Base-by-base conservation (phyloP, 495 filamentous ascomycete species). In the Neurospora sp. region DNA sequence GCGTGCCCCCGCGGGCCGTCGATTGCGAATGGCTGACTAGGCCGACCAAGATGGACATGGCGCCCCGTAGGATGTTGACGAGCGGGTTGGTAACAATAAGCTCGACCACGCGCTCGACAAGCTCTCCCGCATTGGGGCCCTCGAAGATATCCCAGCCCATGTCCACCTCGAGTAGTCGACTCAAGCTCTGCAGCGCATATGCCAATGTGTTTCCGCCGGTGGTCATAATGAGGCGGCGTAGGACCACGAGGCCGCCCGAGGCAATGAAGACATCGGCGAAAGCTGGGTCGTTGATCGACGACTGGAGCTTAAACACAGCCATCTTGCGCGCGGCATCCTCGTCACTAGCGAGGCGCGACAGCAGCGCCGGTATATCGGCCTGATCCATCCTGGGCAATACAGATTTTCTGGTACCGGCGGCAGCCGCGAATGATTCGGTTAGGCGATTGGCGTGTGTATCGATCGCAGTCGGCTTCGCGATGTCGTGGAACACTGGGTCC, bases 291-390 rank as follows among this genome's bases (percentile, higher is more conserved):
- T 93, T 93, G 78, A 99, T 97, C 73, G 90, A 93, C 48, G 89
- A 87, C 82, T 99, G 96, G 45, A 99, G 89, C 82, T 97, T 97
- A 88, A 99, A 99, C 73, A 94, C 96, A 14, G 96, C 96, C 93
- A 97, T 98, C 85, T 99, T 99, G 76, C 96, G 93, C 71, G 93
- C 92, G 40, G 93, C 93, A 87, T 98, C 96, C 83, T 88, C 87
- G 74, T 88, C 86, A 79, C 85, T 87, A 38, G 83, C 81, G 39
- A 89, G 83, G 74, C 86, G 86, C 79, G 85, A 82, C 74, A 89
- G 81, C 72, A 89, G 82, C 73, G 85, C 83, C 40, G 86, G 86
- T 70, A 88, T 87, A 75, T 88, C 86, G 70, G 86, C 83, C 75
- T 86, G 85, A 72, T 86, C 84, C 85, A 87, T 87, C 59, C 71